These are phyloP conservation scores for Zygosaccharomyces kombuchaensis DNA, from an alignment of 805 yeast species.

Conservation along the genomic window DNA sequence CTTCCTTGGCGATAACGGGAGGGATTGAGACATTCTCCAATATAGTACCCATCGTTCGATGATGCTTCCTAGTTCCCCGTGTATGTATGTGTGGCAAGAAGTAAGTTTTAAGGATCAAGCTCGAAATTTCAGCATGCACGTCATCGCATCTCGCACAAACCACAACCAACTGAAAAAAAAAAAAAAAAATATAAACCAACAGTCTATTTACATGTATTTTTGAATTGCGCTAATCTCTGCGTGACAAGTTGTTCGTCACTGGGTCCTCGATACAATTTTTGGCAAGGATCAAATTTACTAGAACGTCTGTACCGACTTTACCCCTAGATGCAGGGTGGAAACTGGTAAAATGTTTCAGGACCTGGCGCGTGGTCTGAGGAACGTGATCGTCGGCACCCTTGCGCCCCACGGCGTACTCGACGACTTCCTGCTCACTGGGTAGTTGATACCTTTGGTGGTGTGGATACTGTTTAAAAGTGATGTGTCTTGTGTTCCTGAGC, in stretches of 20 bases:
- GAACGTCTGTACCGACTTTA: constrained; percentile 23
- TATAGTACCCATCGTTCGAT: constrained; percentile 4
- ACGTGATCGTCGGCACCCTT: constrained; percentile 61
- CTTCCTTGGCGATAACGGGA: constrained; percentile 69
- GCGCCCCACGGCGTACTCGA: constrained; percentile 58
- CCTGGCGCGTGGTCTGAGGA: constrained; percentile 66
- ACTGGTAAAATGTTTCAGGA: constrained; percentile 52
- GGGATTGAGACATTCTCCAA: constrained; percentile 22
- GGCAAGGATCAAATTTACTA: constrained; percentile 20
- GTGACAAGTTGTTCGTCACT: background rate
- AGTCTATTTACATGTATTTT: constrained; percentile 7
- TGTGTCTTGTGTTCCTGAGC: constrained; percentile 29
- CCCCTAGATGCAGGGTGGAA: constrained; percentile 23
- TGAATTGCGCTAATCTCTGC: background rate
- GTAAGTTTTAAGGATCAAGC: background rate
- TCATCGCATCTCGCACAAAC: background rate
- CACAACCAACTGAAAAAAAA: background rate
- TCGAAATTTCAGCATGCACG: background rate
- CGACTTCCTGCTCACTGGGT: constrained; percentile 66
- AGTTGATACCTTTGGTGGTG: constrained; percentile 53
- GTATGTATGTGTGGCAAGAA: background rate
- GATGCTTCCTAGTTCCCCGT: background rate
- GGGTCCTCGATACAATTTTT: constrained; percentile 17
- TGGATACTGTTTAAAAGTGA: constrained; percentile 44
- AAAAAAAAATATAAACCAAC: no score